Evolutionary conservation across 1,284 basidiomycete species (phyloP).

Genomic region (Cerioporus squamosus): DNA sequence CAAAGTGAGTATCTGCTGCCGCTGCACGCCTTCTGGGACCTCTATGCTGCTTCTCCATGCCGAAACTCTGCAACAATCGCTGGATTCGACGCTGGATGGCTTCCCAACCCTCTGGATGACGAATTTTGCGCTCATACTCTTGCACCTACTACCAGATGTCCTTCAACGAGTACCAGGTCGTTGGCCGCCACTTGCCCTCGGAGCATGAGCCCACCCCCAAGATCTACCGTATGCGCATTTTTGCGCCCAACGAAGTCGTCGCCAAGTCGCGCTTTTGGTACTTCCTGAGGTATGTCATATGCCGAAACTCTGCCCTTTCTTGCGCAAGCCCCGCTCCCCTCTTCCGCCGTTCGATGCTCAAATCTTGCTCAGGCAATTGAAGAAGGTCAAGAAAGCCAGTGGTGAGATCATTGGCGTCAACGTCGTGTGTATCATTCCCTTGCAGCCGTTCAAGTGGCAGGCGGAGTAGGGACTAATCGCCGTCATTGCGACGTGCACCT

Average conservation of each 20-base stretch:
- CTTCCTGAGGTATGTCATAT: slow-evolving; percentile 79
- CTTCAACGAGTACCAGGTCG: slow-evolving; percentile 90
- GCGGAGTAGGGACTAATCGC: slow-evolving; percentile 73
- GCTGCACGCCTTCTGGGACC: neutral
- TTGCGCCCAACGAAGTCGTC: slow-evolving; percentile 97
- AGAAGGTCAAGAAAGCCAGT: slow-evolving; percentile 99
- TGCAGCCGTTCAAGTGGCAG: slow-evolving; percentile 87
- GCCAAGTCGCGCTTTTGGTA: slow-evolving; percentile 99
- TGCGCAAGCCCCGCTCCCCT: neutral
- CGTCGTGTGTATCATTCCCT: slow-evolving; percentile 83
- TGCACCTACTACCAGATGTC: slow-evolving; percentile 42
- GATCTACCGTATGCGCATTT: slow-evolving; percentile 99
- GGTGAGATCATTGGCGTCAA: slow-evolving; percentile 99
- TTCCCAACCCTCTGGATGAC: slow-evolving; percentile 14
- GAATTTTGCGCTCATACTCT: slow-evolving; percentile 14
- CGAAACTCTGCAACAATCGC: slow-evolving; percentile 12
- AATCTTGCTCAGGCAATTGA: slow-evolving; percentile 71
- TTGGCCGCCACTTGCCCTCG: slow-evolving; percentile 96
- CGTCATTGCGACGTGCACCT: slow-evolving; percentile 29
- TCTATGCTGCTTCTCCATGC: slow-evolving; percentile 8
- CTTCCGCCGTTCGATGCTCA: slow-evolving; percentile 13
- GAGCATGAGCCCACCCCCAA: slow-evolving; percentile 93
- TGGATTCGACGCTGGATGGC: slow-evolving; percentile 23
- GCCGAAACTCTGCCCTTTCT: neutral
- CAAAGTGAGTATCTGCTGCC: slow-evolving; percentile 23